A percentile compares a stretch with the other conserved stretches of the same genome.
These are phyloP conservation scores for Chrysanthemum seticuspe DNA, from an alignment of 129 eudicot species.

Conservation along the genomic window DNA sequence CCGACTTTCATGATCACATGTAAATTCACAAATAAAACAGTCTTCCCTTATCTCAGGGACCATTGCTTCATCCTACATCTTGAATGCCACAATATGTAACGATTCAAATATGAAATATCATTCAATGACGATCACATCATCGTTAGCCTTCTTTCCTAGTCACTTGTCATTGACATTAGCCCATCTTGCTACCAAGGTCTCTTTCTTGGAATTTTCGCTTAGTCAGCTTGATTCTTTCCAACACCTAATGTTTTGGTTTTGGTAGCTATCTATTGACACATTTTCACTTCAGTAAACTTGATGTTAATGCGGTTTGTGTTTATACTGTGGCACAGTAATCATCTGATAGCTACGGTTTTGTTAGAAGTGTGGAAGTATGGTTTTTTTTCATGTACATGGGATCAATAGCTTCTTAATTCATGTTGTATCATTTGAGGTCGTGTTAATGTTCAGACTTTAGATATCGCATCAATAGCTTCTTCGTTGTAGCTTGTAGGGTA, in stretches of 20 bases:
- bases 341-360: background rate
- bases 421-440: no score
- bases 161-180: background rate
- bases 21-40: background rate
- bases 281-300: background rate
- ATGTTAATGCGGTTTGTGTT: background rate
- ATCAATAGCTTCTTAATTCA: no score
- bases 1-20: conserved; percentile 22
- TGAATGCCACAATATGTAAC: background rate
- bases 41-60: conserved; percentile 21
- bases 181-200: conserved; percentile 4
- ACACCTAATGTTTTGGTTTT: background rate
- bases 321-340: background rate
- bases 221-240: background rate
- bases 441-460: no score
- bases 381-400: no score
- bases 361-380: no score
- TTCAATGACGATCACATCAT: conserved; percentile 8
- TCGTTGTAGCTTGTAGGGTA: no score
- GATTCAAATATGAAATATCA: conserved; percentile 1
- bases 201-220: background rate
- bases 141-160: background rate
- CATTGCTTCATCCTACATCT: background rate
- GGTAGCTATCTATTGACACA: background rate
- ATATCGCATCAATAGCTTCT: no score